These are phyloP conservation scores for Diplosphaera chodatii DNA, from an alignment of 139 green algal species.

Conservation along the genomic window DNA sequence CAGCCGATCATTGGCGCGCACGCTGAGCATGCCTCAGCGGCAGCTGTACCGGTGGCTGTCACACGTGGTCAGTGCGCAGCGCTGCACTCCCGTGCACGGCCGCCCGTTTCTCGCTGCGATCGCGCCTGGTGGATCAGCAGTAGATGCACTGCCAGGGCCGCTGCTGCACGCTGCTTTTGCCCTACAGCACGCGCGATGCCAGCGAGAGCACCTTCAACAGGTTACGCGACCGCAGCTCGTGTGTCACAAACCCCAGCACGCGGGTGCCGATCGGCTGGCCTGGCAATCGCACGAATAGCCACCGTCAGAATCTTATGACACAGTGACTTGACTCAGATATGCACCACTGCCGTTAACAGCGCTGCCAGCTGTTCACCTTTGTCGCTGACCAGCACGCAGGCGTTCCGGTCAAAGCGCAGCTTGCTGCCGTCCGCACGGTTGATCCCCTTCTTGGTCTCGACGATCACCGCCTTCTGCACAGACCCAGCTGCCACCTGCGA, in stretches of 20 bases:
- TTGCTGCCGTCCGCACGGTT: slow-evolving; percentile 28
- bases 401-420: slow-evolving; percentile 50
- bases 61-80: no score
- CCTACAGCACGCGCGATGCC: slow-evolving; percentile 47
- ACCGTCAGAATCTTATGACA: no score
- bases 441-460: slow-evolving; percentile 51
- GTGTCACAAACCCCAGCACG: slow-evolving; percentile 54
- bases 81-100: no score
- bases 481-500: slow-evolving; percentile 29
- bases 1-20: neutral
- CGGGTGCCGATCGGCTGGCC: slow-evolving; percentile 44
- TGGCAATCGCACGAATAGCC: no score
- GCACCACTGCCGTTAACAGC: no score
- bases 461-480: slow-evolving; percentile 50
- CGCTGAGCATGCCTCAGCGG: neutral
- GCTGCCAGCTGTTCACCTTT: slow-evolving; percentile 20
- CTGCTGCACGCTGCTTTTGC: no score
- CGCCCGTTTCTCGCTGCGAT: no score
- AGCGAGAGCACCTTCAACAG: slow-evolving; percentile 55
- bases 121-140: no score
- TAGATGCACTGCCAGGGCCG: no score
- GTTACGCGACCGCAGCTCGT: slow-evolving; percentile 46
- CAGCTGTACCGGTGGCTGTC: no score
- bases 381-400: slow-evolving; percentile 47
- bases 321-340: no score